Percentiles rank a stretch among this genome's conserved stretches.
phyloP scores from a whole-genome alignment of 2,329 filamentous ascomycete genomes.

The Pseudogymnoascus sp. region DNA sequence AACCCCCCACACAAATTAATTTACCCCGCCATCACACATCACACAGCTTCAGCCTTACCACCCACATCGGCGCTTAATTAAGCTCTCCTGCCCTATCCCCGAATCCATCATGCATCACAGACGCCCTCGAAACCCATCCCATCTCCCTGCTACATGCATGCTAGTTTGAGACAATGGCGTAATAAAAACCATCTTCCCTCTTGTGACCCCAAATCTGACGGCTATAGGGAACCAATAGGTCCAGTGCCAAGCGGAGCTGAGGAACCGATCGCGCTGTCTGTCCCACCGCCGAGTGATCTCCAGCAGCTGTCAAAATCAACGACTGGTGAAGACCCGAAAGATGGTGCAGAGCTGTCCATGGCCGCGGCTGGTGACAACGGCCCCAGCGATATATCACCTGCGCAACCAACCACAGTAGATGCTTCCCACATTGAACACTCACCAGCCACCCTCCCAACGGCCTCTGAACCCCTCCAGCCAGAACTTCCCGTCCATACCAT shows the following conservation, averaged over 20 bases:
- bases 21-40: not conserved
- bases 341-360: not conserved
- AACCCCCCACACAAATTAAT: not conserved
- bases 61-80: not conserved
- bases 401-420: not conserved
- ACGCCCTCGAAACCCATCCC: not conserved
- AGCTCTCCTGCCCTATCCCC: not conserved
- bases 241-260: not conserved
- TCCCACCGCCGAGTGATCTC: not conserved
- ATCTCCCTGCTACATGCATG: not conserved
- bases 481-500: not conserved
- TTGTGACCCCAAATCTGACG: not conserved
- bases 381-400: not conserved
- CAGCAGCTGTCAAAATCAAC: not conserved
- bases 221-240: not conserved
- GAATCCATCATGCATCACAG: not conserved
- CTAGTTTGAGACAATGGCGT: not conserved
- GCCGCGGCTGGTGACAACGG: not conserved
- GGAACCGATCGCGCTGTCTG: not conserved
- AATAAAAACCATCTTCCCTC: not conserved
- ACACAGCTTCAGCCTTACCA: conserved; percentile 4
- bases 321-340: not conserved
- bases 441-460: not conserved
- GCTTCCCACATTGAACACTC: not conserved
- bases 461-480: not conserved